Evolutionary conservation across 495 filamentous ascomycete species (phyloP).

Genomic region (Friedmanniomyces simplex): DNA sequence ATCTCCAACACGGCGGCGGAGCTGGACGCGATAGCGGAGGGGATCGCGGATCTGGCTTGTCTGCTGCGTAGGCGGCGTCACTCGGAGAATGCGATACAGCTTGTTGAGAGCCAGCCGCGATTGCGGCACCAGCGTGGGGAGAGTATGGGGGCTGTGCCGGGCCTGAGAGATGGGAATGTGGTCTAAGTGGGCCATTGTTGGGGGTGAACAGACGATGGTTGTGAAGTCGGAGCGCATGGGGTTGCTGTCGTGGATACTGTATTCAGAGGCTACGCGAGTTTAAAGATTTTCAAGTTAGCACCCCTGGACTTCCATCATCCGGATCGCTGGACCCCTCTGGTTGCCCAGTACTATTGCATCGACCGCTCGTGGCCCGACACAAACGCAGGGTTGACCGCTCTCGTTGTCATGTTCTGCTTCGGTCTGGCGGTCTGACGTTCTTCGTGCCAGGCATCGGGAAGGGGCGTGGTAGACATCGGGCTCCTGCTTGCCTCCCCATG

Average conservation of each 20-base stretch:
- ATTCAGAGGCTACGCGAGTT: too few relatives aligned
- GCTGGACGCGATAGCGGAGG: background rate
- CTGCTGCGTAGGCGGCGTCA: conserved; percentile 9
- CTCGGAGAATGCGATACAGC: conserved; percentile 16
- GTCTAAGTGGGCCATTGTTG: background rate
- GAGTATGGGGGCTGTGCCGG: background rate
- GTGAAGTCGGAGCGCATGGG: background rate
- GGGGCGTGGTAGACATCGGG: too few relatives aligned
- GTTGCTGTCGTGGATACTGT: background rate
- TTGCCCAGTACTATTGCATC: too few relatives aligned
- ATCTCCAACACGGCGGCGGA: background rate
- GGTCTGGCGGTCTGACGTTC: too few relatives aligned
- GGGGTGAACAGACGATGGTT: background rate
- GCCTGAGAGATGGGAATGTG: background rate
- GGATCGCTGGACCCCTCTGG: too few relatives aligned
- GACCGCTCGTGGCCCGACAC: too few relatives aligned
- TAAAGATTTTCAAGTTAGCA: too few relatives aligned
- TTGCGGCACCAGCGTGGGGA: background rate
- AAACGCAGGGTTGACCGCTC: too few relatives aligned
- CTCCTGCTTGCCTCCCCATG: too few relatives aligned
- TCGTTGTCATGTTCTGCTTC: too few relatives aligned
- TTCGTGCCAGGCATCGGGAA: too few relatives aligned
- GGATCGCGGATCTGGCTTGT: background rate
- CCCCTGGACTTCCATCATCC: too few relatives aligned
- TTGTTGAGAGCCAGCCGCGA: conserved; percentile 9